Evolutionary conservation across 2,329 filamentous ascomycete species (phyloP).

Genomic region (Fusarium sp.): DNA sequence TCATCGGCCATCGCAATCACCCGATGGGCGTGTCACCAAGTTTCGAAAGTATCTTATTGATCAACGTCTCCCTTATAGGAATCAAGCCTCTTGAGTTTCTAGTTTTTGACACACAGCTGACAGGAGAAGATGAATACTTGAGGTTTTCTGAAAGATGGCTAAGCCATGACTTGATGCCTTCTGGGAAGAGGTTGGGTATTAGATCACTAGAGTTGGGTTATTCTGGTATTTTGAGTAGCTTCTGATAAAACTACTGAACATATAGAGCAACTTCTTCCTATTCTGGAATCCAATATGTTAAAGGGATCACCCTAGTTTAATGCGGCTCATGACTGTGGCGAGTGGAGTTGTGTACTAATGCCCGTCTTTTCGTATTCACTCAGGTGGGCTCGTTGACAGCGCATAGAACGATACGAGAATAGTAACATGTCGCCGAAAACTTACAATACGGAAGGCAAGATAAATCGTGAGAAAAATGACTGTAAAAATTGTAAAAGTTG

Average conservation of each 20-base stretch:
- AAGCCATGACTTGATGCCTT: too few species aligned
- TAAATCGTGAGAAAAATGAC: not conserved
- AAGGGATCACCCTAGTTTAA: not conserved
- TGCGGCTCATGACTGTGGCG: not conserved
- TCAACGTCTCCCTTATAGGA: not conserved
- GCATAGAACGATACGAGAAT: not conserved
- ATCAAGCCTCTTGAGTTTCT: not conserved
- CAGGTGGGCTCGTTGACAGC: not conserved
- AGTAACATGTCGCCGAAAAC: not conserved
- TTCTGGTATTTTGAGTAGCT: not conserved
- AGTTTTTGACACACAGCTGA: not conserved
- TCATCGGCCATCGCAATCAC: not conserved
- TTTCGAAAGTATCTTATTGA: not conserved
- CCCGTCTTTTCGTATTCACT: not conserved
- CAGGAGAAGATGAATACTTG: not conserved
- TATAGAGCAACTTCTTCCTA: not conserved
- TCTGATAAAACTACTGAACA: not conserved
- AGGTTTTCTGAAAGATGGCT: too few species aligned
- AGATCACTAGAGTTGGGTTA: not conserved
- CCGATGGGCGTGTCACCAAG: not conserved
- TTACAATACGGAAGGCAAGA: not conserved
- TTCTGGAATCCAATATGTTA: not conserved
- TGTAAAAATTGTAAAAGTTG: not conserved
- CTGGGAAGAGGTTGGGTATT: too few species aligned
- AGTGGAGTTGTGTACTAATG: not conserved